These are phyloP conservation scores for Vigna hirtella DNA, from an alignment of 306 rosid genomes.

Conservation along the genomic window DNA sequence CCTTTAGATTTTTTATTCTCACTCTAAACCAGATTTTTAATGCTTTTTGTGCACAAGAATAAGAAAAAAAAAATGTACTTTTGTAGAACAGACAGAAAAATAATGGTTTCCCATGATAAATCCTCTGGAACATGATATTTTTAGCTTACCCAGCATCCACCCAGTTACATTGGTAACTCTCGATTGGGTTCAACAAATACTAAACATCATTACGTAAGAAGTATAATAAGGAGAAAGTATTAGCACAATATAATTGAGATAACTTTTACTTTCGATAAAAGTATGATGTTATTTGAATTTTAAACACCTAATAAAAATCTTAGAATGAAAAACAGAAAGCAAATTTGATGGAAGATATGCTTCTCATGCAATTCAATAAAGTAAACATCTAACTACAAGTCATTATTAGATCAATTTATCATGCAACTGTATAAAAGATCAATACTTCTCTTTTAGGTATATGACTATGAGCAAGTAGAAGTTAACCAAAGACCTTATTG, in stretches of 20 bases:
- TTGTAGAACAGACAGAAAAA: background rate
- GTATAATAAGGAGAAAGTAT: background rate
- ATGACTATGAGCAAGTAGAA: slow-evolving; percentile 1
- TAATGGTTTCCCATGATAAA: slow-evolving; percentile 23
- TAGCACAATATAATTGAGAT: background rate
- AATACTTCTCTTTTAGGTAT: slow-evolving; percentile 14
- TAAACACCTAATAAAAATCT: background rate
- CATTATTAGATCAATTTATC: slow-evolving; percentile 33
- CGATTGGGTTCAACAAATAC: background rate
- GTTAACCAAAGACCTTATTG: slow-evolving; percentile 14
- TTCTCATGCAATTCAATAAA: slow-evolving; percentile 5
- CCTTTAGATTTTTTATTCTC: background rate
- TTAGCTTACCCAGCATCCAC: slow-evolving; percentile 12
- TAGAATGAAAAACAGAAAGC: background rate
- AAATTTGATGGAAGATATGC: slow-evolving; percentile 14
- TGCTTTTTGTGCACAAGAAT: background rate
- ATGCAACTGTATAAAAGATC: slow-evolving; percentile 28
- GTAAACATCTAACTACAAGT: background rate
- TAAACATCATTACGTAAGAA: background rate
- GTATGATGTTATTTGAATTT: background rate
- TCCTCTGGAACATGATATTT: background rate
- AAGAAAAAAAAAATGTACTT: background rate
- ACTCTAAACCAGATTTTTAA: background rate
- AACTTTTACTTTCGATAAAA: background rate
- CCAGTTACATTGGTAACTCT: slow-evolving; percentile 12